phyloP scores from a whole-genome alignment of 1,284 basidiomycete genomes.

The Microbotryum scabiosae region DNA sequence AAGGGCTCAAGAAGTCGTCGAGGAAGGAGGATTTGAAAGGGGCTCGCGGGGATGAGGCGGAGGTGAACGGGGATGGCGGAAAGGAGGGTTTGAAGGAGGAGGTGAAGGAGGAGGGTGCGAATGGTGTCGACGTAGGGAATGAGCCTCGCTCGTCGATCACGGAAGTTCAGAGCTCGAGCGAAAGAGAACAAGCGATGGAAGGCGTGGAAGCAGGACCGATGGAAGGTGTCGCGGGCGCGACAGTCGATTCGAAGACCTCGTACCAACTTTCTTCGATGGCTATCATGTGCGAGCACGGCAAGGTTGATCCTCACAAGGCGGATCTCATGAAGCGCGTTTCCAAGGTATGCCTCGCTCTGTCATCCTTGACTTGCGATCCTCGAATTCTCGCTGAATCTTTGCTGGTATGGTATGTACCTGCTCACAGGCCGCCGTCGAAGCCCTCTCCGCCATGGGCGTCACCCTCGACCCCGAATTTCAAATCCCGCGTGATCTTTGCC shows the following conservation, averaged over 20 bases:
- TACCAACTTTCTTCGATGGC: constrained; percentile 26
- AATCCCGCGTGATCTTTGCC: constrained; percentile 51
- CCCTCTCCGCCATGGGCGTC: constrained; percentile 10
- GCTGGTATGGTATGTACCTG: not conserved
- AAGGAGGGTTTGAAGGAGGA: not conserved
- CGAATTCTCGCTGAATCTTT: not conserved
- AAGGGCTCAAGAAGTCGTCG: constrained; percentile 13
- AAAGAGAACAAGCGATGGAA: not conserved
- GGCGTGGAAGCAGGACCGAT: not conserved
- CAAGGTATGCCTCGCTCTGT: constrained; percentile 40
- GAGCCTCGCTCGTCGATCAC: not conserved
- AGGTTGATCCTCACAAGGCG: constrained; percentile 52
- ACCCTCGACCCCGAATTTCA: constrained; percentile 45
- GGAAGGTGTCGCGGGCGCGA: not conserved
- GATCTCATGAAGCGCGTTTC: constrained; percentile 58
- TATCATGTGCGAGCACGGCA: constrained; percentile 55
- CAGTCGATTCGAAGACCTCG: not conserved
- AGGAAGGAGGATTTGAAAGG: not conserved
- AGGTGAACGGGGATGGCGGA: not conserved
- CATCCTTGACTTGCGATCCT: constrained; percentile 32
- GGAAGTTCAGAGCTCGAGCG: not conserved
- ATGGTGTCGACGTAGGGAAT: not conserved
- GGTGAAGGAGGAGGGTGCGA: not conserved
- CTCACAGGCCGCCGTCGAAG: constrained; percentile 8
- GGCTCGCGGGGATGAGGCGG: not conserved